These are phyloP conservation scores for Epichloe typhina DNA, from an alignment of 2,329 filamentous ascomycete genomes.

Conservation along the genomic window DNA sequence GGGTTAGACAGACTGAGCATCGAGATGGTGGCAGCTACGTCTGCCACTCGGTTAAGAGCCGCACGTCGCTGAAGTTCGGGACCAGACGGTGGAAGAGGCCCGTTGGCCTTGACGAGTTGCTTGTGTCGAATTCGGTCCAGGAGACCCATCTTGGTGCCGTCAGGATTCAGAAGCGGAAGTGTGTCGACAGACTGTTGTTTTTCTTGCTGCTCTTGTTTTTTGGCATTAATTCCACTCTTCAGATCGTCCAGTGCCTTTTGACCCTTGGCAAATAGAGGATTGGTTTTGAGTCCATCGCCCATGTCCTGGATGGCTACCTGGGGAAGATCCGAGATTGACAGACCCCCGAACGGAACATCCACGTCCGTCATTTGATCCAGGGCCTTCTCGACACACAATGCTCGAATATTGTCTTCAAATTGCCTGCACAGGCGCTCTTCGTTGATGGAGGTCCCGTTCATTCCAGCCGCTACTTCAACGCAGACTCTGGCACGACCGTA, in stretches of 20 bases:
- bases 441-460: slow-evolving; percentile 27
- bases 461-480: slow-evolving; percentile 37
- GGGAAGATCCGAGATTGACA: slow-evolving; percentile 37
- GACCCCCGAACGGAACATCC: slow-evolving; percentile 35
- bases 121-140: slow-evolving; percentile 66
- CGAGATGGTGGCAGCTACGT: slow-evolving; percentile 54
- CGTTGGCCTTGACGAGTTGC: slow-evolving; percentile 43
- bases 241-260: slow-evolving; percentile 57
- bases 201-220: slow-evolving; percentile 32
- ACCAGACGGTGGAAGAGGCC: slow-evolving; percentile 41
- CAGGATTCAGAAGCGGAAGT: slow-evolving; percentile 23
- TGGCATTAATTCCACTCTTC: slow-evolving; percentile 44
- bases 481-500: slow-evolving; percentile 44
- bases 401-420: slow-evolving; percentile 39
- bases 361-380: slow-evolving; percentile 18
- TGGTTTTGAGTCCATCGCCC: slow-evolving; percentile 27
- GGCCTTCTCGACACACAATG: slow-evolving; percentile 26
- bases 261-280: slow-evolving; percentile 49
- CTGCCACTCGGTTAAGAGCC: slow-evolving; percentile 54
- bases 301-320: slow-evolving; percentile 22
- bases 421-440: slow-evolving; percentile 38
- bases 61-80: slow-evolving; percentile 47
- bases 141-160: slow-evolving; percentile 48
- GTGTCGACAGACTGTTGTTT: slow-evolving; percentile 19
- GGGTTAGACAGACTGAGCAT: slow-evolving; percentile 46